phyloP scores from a whole-genome alignment of 1,284 basidiomycete species.

The Malassezia arunalokei region DNA sequence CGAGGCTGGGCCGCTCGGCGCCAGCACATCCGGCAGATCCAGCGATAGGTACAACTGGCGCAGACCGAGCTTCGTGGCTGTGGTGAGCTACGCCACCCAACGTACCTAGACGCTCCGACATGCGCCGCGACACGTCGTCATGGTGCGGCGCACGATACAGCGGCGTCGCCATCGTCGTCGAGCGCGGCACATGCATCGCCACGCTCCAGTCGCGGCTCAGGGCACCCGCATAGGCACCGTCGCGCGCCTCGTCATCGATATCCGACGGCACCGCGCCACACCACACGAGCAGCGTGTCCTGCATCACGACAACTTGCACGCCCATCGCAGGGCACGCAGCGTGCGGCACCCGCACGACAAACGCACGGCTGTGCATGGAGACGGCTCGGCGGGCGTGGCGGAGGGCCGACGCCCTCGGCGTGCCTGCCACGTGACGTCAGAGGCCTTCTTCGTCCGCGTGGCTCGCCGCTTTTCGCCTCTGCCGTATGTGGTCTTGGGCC shows the following conservation, averaged over 20 bases:
- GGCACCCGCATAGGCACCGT: conserved; percentile 3
- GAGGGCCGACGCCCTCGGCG: no score
- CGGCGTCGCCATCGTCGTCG: not conserved
- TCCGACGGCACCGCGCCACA: conserved; percentile 1
- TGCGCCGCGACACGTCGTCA: not conserved
- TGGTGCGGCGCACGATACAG: not conserved
- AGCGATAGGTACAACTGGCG: conserved; percentile 26
- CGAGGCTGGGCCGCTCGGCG: not conserved
- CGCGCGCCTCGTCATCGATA: not conserved
- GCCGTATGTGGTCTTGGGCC: not conserved
- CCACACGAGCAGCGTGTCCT: conserved; percentile 12
- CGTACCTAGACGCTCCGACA: conserved; percentile 12
- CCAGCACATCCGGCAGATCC: conserved; percentile 17
- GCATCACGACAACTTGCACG: conserved; percentile 7
- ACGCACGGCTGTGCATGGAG: conserved; percentile 6
- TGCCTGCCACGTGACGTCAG: not conserved
- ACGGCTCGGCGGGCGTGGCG: no score
- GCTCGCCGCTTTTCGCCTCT: not conserved
- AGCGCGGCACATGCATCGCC: conserved; percentile 14
- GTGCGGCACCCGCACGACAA: conserved; percentile 10
- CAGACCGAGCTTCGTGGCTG: conserved; percentile 13
- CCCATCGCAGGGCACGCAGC: conserved; percentile 1
- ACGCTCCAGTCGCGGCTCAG: conserved; percentile 21
- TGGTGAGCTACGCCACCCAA: not conserved
- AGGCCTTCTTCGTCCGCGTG: not conserved